phyloP scores from a whole-genome alignment of 805 yeast genomes.

The Candida boidinii region DNA sequence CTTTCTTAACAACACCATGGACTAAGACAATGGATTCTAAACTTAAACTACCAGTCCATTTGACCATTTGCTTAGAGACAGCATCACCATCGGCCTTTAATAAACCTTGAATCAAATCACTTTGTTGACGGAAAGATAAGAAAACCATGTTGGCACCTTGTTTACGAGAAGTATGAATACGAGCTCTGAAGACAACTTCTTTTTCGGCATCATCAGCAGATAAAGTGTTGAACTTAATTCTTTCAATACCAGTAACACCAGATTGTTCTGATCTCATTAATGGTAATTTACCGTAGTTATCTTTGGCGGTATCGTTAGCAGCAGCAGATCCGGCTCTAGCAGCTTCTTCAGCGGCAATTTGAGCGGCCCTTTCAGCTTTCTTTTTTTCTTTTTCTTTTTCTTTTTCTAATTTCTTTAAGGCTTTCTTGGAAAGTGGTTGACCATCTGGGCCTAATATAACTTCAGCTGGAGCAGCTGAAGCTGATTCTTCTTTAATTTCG shows the following conservation, averaged over 20 bases:
- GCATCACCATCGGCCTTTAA: slow-evolving; percentile 62
- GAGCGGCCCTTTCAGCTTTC: slow-evolving; percentile 88
- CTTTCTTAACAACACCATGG: slow-evolving; percentile 74
- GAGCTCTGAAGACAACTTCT: slow-evolving; percentile 80
- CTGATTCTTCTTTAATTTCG: slow-evolving; percentile 9
- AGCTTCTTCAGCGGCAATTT: slow-evolving; percentile 78
- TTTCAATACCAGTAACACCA: slow-evolving; percentile 53
- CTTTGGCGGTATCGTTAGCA: slow-evolving; percentile 82
- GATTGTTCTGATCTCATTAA: slow-evolving; percentile 56
- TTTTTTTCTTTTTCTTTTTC: slow-evolving; percentile 88
- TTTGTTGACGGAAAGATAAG: slow-evolving; percentile 86
- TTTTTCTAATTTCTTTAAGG: slow-evolving; percentile 88
- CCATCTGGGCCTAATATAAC: slow-evolving; percentile 48
- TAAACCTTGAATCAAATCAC: slow-evolving; percentile 73
- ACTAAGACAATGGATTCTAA: slow-evolving; percentile 90
- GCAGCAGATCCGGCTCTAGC: slow-evolving; percentile 59
- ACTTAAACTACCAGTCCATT: slow-evolving; percentile 84
- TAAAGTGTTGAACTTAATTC: slow-evolving; percentile 51
- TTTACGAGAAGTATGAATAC: slow-evolving; percentile 87
- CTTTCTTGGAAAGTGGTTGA: slow-evolving; percentile 85
- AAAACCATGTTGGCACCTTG: slow-evolving; percentile 95
- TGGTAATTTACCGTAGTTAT: slow-evolving; percentile 83
- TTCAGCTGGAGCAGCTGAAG: slow-evolving; percentile 10
- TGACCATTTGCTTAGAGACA: slow-evolving; percentile 90
- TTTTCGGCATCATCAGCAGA: slow-evolving; percentile 62